Base-by-base conservation (phyloP, 2,329 filamentous ascomycete genomes). In the Sclerotinia spermophila region DNA sequence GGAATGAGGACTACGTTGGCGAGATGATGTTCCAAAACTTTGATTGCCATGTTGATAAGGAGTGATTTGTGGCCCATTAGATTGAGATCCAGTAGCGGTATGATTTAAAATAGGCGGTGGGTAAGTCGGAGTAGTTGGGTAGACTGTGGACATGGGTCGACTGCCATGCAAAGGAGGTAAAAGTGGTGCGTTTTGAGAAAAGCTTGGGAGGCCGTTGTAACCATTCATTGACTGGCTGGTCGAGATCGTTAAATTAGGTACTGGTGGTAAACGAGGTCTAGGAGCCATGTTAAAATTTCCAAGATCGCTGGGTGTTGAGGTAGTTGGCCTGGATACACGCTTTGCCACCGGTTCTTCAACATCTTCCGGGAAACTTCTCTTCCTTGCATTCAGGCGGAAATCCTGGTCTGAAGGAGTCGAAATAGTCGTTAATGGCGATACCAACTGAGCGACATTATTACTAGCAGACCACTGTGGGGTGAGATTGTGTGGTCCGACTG, bases 141-240 rank as follows among this genome's bases (percentile, higher is more conserved):
- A 97, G 2, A 94, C 90, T 27, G 91, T 88, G 10, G 91, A 86
- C 90, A 97, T 94, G 13, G 93, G 87, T 86, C 58, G 92, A 82
- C 13, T 40, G 17, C 24, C 74, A 56, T 72, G 75, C 21, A 77
- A 45, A 17, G 78, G 78, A 65, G 78, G 78, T 13, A 79, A 72
- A 40, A 77, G 64, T 40, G 77, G 76, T 33, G 72, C 74, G 66
- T 73, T 76, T 55, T 77, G 75, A 33, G 77, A 67, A 65, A 75
- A 71, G 58, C 62, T 74, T 6, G 76, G 66, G 1, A 71, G 60
- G 10, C 69, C 62, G 67, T 72, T 76, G 65, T 76, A 74, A 15
- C 71, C 71, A 64, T 71, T 74, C 67, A 76, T 73, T 19, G 76
- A 67, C 59, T 79, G 76, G 58, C 74, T 78, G 19, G 79, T 79